phyloP scores from a whole-genome alignment of 257 asterid species.

The Nicotiana tomentosiformis region DNA sequence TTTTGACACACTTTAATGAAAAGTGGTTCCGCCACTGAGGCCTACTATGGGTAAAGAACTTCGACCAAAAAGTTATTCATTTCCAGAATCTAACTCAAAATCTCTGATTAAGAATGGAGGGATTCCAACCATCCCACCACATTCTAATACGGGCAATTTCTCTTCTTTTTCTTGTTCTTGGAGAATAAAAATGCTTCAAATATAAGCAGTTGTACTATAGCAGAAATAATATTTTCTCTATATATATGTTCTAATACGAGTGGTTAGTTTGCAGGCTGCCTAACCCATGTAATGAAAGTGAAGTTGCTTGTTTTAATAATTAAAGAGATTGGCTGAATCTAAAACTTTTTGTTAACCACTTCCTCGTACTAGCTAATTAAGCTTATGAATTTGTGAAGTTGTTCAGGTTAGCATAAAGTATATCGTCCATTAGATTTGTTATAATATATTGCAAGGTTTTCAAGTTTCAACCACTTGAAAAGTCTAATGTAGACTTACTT shows the following conservation, averaged over 20 bases:
- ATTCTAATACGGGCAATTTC: not conserved
- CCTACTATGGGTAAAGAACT: not conserved
- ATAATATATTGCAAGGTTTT: too few species aligned
- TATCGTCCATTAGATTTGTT: too few species aligned
- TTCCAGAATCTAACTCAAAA: not conserved
- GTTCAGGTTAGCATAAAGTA: not conserved
- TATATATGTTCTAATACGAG: not conserved
- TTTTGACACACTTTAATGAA: too few species aligned
- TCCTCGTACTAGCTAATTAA: not conserved
- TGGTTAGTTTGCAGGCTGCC: not conserved
- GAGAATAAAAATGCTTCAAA: not conserved
- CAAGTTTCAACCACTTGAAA: too few species aligned
- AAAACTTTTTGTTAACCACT: not conserved
- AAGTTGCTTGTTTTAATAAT: not conserved
- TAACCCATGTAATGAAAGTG: not conserved
- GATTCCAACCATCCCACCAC: not conserved
- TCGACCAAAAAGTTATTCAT: not conserved
- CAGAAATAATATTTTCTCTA: not conserved
- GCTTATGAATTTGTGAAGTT: not conserved
- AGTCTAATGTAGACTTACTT: too few species aligned
- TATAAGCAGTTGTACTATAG: not conserved
- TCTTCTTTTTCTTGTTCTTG: not conserved
- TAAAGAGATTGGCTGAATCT: not conserved
- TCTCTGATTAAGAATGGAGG: constrained; percentile 19
- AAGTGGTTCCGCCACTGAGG: too few species aligned